These are phyloP conservation scores for Luffa aegyptiaca DNA, from an alignment of 306 rosid species.

Conservation along the genomic window DNA sequence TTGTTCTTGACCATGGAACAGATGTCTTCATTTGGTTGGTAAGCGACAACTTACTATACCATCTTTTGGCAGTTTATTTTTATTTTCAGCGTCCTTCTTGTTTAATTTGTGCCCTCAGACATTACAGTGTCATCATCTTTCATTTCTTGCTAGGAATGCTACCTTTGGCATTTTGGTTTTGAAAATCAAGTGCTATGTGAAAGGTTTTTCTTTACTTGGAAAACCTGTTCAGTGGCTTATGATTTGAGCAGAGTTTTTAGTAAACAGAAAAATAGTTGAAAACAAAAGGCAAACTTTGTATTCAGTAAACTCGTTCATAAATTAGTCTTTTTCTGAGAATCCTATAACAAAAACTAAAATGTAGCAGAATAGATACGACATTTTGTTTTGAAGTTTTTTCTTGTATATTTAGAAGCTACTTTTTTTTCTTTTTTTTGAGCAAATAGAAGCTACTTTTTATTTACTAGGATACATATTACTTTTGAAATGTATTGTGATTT, in stretches of 20 bases:
- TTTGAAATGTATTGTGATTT: background rate
- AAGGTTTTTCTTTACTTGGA: background rate
- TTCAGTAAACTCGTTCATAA: background rate
- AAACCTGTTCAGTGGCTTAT: background rate
- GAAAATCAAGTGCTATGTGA: background rate
- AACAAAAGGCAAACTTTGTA: background rate
- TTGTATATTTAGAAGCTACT: background rate
- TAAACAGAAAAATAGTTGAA: background rate
- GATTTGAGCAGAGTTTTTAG: background rate
- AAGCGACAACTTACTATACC: conserved; percentile 16
- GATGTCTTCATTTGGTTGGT: conserved; percentile 97
- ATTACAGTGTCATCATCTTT: background rate
- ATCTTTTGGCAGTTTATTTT: background rate
- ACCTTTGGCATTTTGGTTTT: background rate
- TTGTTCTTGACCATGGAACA: conserved; percentile 88
- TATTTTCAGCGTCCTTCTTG: background rate
- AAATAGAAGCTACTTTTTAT: background rate
- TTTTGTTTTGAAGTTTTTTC: background rate
- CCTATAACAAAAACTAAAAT: background rate
- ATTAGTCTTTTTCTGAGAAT: background rate
- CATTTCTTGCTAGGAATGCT: background rate
- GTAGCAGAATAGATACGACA: background rate
- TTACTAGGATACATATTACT: background rate
- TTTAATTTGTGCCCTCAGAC: background rate
- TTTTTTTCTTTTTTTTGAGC: no score